These are phyloP conservation scores for Boletus sensibilis DNA, from an alignment of 768 basidiomycete genomes.

Conservation along the genomic window DNA sequence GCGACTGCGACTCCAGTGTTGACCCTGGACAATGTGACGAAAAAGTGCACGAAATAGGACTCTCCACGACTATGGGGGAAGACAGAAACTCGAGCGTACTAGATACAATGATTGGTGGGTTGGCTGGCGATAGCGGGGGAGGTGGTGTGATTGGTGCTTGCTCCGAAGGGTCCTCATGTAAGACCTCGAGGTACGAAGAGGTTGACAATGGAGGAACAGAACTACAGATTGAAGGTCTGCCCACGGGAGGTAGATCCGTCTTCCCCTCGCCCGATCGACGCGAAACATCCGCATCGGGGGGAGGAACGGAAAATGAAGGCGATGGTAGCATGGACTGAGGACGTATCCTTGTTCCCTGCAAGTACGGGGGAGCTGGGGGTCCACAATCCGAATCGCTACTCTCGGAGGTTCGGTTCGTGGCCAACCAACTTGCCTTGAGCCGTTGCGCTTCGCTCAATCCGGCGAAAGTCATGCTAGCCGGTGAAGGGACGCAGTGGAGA, in stretches of 20 bases:
- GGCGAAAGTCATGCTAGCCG: conserved; percentile 19
- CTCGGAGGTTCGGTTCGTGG: conserved; percentile 34
- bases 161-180: conserved; percentile 30
- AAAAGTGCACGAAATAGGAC: conserved; percentile 25
- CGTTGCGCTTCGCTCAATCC: conserved; percentile 46
- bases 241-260: conserved; percentile 5
- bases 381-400: conserved; percentile 25
- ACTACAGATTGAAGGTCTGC: conserved; percentile 26
- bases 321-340: background rate
- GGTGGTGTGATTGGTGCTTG: conserved; percentile 17
- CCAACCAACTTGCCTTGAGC: conserved; percentile 56
- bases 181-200: conserved; percentile 28
- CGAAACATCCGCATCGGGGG: background rate
- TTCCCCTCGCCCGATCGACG: conserved; percentile 13
- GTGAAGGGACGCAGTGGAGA: conserved; percentile 37
- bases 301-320: conserved; percentile 3
- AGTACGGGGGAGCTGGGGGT: background rate
- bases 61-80: conserved; percentile 17
- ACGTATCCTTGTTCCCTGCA: background rate
- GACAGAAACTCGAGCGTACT: conserved; percentile 6
- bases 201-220: conserved; percentile 24
- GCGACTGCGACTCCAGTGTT: conserved; percentile 13
- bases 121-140: background rate
- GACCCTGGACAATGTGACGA: conserved; percentile 22
- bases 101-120: conserved; percentile 21